phyloP scores from a whole-genome alignment of 148 eudicot species.

The Vaccinium myrtillus region DNA sequence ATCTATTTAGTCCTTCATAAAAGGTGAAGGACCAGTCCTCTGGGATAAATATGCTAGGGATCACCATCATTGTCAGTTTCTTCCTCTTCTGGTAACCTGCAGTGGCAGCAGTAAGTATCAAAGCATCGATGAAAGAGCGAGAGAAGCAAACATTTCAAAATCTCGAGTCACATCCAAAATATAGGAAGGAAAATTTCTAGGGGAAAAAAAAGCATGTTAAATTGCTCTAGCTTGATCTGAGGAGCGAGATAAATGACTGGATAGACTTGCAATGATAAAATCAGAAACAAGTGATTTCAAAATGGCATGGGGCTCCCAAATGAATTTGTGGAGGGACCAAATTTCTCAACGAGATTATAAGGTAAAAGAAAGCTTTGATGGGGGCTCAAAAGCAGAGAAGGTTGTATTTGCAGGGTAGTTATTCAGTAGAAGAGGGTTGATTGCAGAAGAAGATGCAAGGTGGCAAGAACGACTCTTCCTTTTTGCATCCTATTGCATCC shows the following conservation, averaged over 20 bases:
- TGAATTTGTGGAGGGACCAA: background rate
- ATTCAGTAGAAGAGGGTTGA: background rate
- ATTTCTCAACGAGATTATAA: background rate
- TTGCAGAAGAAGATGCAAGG: background rate
- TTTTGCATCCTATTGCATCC: background rate
- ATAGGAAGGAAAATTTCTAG: background rate
- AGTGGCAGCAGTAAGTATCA: background rate
- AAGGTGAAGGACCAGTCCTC: conserved; percentile 99
- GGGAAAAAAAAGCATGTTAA: background rate
- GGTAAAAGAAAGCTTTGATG: background rate
- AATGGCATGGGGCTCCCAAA: background rate
- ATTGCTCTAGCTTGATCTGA: background rate
- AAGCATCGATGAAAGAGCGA: background rate
- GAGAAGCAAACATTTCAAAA: background rate
- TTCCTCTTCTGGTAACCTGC: conserved; percentile 72
- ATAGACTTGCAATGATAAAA: background rate
- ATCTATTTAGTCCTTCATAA: conserved; percentile 94
- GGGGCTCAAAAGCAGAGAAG: background rate
- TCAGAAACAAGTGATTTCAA: background rate
- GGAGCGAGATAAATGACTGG: background rate
- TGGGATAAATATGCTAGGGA: conserved; percentile 95
- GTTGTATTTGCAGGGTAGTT: background rate
- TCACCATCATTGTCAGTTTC: conserved; percentile 90
- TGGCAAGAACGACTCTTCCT: background rate
- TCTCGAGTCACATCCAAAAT: background rate